Evolutionary conservation across 140 eudicot genomes (phyloP), one percentile per base, ranked within the genome.

Genomic region (Artemisia princeps): DNA sequence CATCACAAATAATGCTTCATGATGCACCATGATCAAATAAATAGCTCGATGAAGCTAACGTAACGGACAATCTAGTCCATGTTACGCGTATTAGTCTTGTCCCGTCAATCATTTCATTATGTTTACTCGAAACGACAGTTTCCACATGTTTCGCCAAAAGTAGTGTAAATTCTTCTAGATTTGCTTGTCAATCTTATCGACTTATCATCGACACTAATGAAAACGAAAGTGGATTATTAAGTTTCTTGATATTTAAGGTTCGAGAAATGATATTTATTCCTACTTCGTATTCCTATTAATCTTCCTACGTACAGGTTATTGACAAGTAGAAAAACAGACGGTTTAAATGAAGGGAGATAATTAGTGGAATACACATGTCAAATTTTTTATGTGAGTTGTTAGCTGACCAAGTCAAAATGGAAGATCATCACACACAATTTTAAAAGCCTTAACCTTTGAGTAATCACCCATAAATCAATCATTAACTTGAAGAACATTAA

Each of bases 401-500:
- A 42, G 52, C 48, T 49, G 67, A 64, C 64, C 65, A 55, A 72
- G 56, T 64, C 65, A 30, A 33, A 65, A 49, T 65, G 72, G 60
- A 57, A 52, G 48, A 37, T 37, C 50, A 74, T 74, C 42, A 74
- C 69, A 60, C 62, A 64, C 60, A 30, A 65, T 56, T 64, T 9
- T 13, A 64, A 64, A 26, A 46, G 17, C 24, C 6, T 5, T 23
- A 10, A 28, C 23, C 3, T 57, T 45, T 54, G 62, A 33, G 20
- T 33, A 37, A 33, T 53, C 40, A 64, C 19, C 42, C 64, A 72
- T 46, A 56, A 73, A 74, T 65, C 55, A 74, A 74, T 74, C 44
- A 74, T 30, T 55, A 73, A 56, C 67, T 46, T 48, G 48, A 48
- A 48, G 53, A 48, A 48, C 44, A 37, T 5, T 37, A 6, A 51